These are phyloP conservation scores for Entomortierella beljakovae DNA, from an alignment of 192 early-diverging fungal genomes.

Conservation along the genomic window DNA sequence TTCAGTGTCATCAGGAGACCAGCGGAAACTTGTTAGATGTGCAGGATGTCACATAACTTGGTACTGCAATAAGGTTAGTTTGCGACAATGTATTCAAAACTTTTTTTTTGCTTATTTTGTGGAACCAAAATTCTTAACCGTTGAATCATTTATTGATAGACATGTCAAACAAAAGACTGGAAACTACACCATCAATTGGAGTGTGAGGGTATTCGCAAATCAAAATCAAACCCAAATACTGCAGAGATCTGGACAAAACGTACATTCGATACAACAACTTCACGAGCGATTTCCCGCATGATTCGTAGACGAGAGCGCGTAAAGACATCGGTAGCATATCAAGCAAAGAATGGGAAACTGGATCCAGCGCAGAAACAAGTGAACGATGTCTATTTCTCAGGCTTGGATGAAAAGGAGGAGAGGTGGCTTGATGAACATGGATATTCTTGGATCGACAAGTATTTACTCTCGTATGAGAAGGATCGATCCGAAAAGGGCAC, in stretches of 20 bases:
- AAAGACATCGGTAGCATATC: slow-evolving; percentile 17
- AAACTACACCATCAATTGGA: slow-evolving; percentile 49
- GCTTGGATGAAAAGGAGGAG: slow-evolving; percentile 47
- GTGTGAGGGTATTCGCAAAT: slow-evolving; percentile 47
- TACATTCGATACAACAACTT: slow-evolving; percentile 30
- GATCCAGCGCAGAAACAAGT: slow-evolving; percentile 36
- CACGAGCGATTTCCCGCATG: slow-evolving; percentile 32
- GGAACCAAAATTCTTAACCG: not conserved
- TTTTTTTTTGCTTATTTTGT: not conserved
- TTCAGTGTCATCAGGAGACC: slow-evolving; percentile 2
- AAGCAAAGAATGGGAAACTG: slow-evolving; percentile 28
- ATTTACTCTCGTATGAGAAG: slow-evolving; percentile 15
- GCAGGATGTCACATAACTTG: slow-evolving; percentile 40
- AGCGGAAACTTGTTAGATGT: slow-evolving; percentile 41
- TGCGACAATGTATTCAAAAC: not conserved
- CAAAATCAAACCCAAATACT: slow-evolving; percentile 18
- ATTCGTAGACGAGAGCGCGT: slow-evolving; percentile 40
- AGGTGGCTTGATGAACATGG: slow-evolving; percentile 47
- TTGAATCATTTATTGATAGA: not conserved
- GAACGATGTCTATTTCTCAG: slow-evolving; percentile 40
- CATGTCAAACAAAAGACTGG: slow-evolving; percentile 49
- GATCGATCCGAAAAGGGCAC: slow-evolving; percentile 6
- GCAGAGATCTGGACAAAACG: slow-evolving; percentile 44
- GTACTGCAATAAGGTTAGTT: slow-evolving; percentile 47
- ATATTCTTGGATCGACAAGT: slow-evolving; percentile 30